Conservation (phyloP, 768 basidiomycete genomes). For the Pholiota microspora region DNA sequence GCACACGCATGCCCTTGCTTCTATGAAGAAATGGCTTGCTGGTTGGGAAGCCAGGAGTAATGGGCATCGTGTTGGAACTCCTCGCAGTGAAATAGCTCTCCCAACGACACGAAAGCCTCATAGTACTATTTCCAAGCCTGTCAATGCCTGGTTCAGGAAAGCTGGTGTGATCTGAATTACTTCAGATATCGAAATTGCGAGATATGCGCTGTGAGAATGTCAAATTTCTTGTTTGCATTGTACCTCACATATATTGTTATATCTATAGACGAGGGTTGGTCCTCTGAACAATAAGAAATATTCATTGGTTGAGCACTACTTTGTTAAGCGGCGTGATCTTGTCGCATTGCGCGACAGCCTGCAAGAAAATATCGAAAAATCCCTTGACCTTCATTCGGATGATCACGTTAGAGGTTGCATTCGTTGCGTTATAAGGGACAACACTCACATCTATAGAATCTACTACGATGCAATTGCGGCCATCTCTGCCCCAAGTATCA, state of each 20-base stretch:
- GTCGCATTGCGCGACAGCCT: conserved; percentile 60
- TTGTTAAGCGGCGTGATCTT: conserved; percentile 56
- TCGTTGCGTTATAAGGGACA: too few relatives aligned
- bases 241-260: too few relatives aligned
- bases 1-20: conserved; percentile 48
- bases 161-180: too few relatives aligned
- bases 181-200: too few relatives aligned
- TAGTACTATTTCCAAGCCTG: background rate
- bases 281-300: too few relatives aligned
- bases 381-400: conserved; percentile 43
- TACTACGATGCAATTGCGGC: conserved; percentile 76
- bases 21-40: conserved; percentile 55
- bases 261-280: too few relatives aligned
- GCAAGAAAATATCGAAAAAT: conserved; percentile 67
- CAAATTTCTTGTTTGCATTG: too few relatives aligned
- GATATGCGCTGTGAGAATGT: too few relatives aligned
- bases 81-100: background rate
- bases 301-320: background rate
- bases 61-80: background rate
- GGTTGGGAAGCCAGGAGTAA: conserved; percentile 21
- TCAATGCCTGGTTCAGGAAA: too few relatives aligned
- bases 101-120: background rate
- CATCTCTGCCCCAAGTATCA: conserved; percentile 67
- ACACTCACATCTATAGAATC: conserved; percentile 62
- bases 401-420: too few relatives aligned